These are phyloP conservation scores for Tuber brumale DNA, from an alignment of 495 filamentous ascomycete species.

Conservation along the genomic window DNA sequence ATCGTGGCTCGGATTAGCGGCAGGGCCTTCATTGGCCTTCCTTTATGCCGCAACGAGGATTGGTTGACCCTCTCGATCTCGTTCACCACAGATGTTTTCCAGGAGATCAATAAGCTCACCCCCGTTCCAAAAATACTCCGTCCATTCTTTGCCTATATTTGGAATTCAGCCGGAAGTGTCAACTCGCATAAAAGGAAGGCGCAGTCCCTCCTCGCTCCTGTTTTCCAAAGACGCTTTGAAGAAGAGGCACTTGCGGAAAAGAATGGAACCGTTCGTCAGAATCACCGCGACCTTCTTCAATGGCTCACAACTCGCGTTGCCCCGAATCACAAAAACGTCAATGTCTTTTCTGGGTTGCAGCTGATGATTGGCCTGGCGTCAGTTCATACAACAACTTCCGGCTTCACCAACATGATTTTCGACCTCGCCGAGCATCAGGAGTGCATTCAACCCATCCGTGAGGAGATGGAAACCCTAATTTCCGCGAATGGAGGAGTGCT, in stretches of 20 bases:
- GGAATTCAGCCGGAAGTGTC: neutral
- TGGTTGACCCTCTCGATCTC: slow-evolving; percentile 55
- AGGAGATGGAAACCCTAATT: slow-evolving; percentile 49
- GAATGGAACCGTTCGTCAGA: slow-evolving; percentile 23
- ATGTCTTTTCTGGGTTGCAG: slow-evolving; percentile 23
- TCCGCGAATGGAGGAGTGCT: slow-evolving; percentile 42
- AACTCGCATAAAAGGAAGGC: slow-evolving; percentile 8
- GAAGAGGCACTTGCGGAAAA: slow-evolving; percentile 22
- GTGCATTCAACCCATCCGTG: slow-evolving; percentile 48
- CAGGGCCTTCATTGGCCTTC: slow-evolving; percentile 54
- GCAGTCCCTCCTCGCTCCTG: slow-evolving; percentile 25
- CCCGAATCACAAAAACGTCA: slow-evolving; percentile 9
- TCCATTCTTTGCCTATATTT: slow-evolving; percentile 35
- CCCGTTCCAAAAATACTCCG: slow-evolving; percentile 44
- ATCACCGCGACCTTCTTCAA: slow-evolving; percentile 40
- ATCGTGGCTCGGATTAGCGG: slow-evolving; percentile 56
- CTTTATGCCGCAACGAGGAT: slow-evolving; percentile 50
- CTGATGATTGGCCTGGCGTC: slow-evolving; percentile 41
- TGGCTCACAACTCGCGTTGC: slow-evolving; percentile 38
- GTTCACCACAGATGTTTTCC: slow-evolving; percentile 53
- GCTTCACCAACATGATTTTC: slow-evolving; percentile 42
- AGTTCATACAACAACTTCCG: slow-evolving; percentile 42
- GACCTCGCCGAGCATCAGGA: slow-evolving; percentile 50
- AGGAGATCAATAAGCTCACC: slow-evolving; percentile 41
- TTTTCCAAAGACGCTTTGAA: slow-evolving; percentile 24